Evolutionary conservation across 129 eudicot species (phyloP).

Genomic region (Centella asiatica): DNA sequence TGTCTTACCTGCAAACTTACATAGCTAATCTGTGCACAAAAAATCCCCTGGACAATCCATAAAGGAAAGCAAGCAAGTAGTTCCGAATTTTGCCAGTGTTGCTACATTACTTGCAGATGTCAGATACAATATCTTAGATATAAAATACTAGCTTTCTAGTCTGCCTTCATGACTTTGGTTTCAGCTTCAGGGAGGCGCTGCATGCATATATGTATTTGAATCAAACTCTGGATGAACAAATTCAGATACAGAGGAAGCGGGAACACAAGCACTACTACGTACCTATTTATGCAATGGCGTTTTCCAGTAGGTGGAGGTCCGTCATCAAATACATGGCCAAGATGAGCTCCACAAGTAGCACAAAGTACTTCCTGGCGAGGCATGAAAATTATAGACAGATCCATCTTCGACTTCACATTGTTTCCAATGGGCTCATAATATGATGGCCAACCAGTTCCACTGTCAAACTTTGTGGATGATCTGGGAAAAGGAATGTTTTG

Average conservation of each 20-base stretch:
- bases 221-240: neutral
- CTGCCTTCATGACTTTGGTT: slow-evolving; percentile 37
- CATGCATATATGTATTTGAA: slow-evolving; percentile 3
- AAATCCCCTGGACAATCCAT: neutral
- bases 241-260: neutral
- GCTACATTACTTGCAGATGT: neutral
- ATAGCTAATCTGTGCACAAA: neutral
- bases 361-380: slow-evolving; percentile 91
- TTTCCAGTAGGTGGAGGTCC: slow-evolving; percentile 94
- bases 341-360: slow-evolving; percentile 87
- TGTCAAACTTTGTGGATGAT: slow-evolving; percentile 84
- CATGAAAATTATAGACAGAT: slow-evolving; percentile 84
- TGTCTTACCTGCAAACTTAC: neutral
- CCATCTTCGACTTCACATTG: slow-evolving; percentile 87
- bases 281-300: slow-evolving; percentile 91
- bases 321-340: slow-evolving; percentile 93
- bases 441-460: slow-evolving; percentile 99
- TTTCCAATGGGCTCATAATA: slow-evolving; percentile 67
- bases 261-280: neutral
- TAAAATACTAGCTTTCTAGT: neutral
- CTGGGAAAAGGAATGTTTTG: slow-evolving; percentile 23
- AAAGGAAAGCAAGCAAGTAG: neutral
- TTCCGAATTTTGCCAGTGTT: neutral
- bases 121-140: neutral
- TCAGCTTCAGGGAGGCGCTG: slow-evolving; percentile 75